Percentiles rank a stretch among this genome's conserved stretches.
phyloP scores from a whole-genome alignment of 352 stramenopile genomes.

The Pythium biforme region DNA sequence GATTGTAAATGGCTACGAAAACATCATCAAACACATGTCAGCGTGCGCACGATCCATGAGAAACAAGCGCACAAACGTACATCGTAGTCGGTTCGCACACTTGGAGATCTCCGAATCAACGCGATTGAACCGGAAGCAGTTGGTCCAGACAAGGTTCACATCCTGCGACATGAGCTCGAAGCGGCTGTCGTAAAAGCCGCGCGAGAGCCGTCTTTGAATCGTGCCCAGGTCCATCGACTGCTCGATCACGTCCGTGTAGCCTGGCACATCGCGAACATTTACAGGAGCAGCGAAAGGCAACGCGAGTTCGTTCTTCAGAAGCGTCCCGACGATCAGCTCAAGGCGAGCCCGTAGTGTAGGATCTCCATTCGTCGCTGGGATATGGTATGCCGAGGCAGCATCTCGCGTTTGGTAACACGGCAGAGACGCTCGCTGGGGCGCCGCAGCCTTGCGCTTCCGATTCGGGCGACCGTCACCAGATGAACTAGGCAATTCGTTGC shows the following conservation, averaged over 20 bases:
- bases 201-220: slow-evolving; percentile 71
- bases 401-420: slow-evolving; percentile 58
- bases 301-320: slow-evolving; percentile 69
- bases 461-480: slow-evolving; percentile 31
- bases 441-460: slow-evolving; percentile 39
- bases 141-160: slow-evolving; percentile 79
- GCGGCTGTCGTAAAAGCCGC: slow-evolving; percentile 59
- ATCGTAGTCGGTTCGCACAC: slow-evolving; percentile 71
- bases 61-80: slow-evolving; percentile 40
- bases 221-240: slow-evolving; percentile 92
- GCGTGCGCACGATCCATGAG: not conserved
- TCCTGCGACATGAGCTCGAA: slow-evolving; percentile 59
- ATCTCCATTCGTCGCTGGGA: slow-evolving; percentile 32
- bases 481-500: slow-evolving; percentile 1
- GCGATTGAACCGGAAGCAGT: slow-evolving; percentile 85
- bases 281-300: slow-evolving; percentile 69
- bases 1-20: slow-evolving; percentile 75
- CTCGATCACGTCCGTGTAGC: slow-evolving; percentile 70
- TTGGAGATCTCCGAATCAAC: slow-evolving; percentile 79
- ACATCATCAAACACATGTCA: slow-evolving; percentile 2
- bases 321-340: slow-evolving; percentile 53
- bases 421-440: slow-evolving; percentile 37
- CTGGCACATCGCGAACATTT: slow-evolving; percentile 61
- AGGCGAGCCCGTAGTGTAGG: slow-evolving; percentile 52
- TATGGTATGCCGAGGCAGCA: slow-evolving; percentile 21